A percentile compares a stretch with the other conserved stretches of the same genome.
phyloP scores from a whole-genome alignment of 441 rosid genomes.

The Rhodomyrtus psidioides region DNA sequence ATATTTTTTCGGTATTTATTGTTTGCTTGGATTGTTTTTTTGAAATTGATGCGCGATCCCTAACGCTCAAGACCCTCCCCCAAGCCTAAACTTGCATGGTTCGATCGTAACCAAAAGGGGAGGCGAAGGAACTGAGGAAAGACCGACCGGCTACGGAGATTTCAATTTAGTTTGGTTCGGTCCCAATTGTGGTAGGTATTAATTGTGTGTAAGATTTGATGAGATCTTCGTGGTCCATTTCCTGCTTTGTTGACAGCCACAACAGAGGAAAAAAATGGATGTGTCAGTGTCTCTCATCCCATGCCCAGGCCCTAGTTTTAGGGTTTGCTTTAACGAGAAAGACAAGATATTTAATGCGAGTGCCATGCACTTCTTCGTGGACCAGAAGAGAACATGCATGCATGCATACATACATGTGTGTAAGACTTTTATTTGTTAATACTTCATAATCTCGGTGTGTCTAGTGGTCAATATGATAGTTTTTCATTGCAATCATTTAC shows the following conservation, averaged over 20 bases:
- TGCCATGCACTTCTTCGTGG: not conserved
- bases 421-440: too few species aligned
- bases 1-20: too few species aligned
- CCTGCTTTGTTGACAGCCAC: not conserved
- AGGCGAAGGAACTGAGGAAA: not conserved
- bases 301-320: not conserved
- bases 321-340: not conserved
- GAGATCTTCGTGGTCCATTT: not conserved
- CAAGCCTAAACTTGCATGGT: not conserved
- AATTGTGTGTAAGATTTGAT: not conserved
- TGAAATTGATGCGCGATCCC: too few species aligned
- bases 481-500: not conserved
- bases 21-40: too few species aligned
- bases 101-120: not conserved
- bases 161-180: not conserved
- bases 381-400: not conserved
- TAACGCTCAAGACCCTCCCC: too few species aligned
- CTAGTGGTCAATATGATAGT: not conserved
- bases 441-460: too few species aligned
- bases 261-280: not conserved
- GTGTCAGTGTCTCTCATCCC: not conserved
- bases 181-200: not conserved
- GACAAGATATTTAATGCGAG: not conserved
- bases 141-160: not conserved
- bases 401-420: not conserved